These are phyloP conservation scores for Spergularia azorica DNA, from an alignment of 179 eudicot species.

Conservation along the genomic window DNA sequence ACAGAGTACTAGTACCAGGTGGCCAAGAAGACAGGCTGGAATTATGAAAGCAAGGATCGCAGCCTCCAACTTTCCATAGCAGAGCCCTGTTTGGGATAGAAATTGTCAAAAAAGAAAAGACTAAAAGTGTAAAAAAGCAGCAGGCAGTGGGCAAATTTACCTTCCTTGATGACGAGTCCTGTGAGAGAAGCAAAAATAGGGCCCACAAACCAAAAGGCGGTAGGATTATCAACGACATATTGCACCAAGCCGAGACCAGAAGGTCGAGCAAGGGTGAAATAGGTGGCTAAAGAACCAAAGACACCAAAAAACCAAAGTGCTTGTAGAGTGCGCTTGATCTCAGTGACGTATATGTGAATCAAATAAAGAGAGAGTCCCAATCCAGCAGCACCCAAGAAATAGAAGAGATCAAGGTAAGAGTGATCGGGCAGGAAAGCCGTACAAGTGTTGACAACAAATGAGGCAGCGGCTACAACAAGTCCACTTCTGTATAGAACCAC, in stretches of 20 bases:
- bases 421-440: conserved; percentile 53
- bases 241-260: conserved; percentile 56
- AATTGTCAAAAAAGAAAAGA: neutral
- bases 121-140: neutral
- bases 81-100: conserved; percentile 57
- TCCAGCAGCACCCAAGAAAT: conserved; percentile 69
- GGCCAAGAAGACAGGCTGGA: conserved; percentile 80
- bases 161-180: conserved; percentile 95
- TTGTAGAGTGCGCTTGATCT: conserved; percentile 85
- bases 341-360: conserved; percentile 85
- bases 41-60: conserved; percentile 73
- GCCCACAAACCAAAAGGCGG: conserved; percentile 84
- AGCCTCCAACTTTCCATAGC: conserved; percentile 97
- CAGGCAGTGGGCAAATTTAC: conserved; percentile 23
- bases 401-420: conserved; percentile 48
- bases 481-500: conserved; percentile 78
- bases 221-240: conserved; percentile 63
- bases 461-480: conserved; percentile 74
- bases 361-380: conserved; percentile 73
- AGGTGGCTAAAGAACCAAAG: conserved; percentile 66
- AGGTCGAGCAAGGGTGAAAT: conserved; percentile 61
- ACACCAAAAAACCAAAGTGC: conserved; percentile 83
- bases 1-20: conserved; percentile 56
- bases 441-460: conserved; percentile 66
- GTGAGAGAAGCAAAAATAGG: conserved; percentile 88